These are phyloP conservation scores for Smallanthus sonchifolius DNA, from an alignment of 129 eudicot species.

Conservation along the genomic window DNA sequence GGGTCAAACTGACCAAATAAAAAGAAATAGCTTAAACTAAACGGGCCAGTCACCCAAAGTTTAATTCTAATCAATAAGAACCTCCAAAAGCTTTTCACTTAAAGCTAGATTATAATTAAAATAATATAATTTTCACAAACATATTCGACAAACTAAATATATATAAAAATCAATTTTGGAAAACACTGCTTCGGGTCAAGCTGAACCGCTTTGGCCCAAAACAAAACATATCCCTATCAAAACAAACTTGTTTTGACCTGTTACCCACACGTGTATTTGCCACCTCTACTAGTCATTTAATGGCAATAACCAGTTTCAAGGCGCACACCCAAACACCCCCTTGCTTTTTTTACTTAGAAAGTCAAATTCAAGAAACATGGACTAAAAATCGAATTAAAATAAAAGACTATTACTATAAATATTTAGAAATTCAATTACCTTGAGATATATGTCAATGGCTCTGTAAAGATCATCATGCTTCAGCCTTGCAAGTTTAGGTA, in stretches of 20 bases:
- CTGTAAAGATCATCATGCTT: conserved; percentile 88
- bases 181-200: background rate
- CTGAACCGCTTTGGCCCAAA: background rate
- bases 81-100: too few species aligned
- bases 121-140: too few species aligned
- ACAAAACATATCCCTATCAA: background rate
- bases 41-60: too few species aligned
- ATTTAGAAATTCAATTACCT: conserved; percentile 41
- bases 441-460: conserved; percentile 82
- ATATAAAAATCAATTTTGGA: background rate
- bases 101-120: too few species aligned
- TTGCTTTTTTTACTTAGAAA: background rate
- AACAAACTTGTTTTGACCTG: background rate
- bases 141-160: too few species aligned
- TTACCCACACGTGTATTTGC: background rate
- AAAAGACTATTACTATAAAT: background rate
- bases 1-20: too few species aligned
- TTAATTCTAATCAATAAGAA: too few species aligned
- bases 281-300: background rate
- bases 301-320: background rate
- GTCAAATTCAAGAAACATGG: background rate
- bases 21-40: too few species aligned
- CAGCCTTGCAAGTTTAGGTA: conserved; percentile 66
- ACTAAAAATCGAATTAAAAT: background rate
- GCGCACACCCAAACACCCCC: background rate